A percentile compares a stretch with the other conserved stretches of the same genome.
Evolutionary conservation across 805 yeast genomes (phyloP).

Genomic region (Saccharomycopsis synnaedendra): DNA sequence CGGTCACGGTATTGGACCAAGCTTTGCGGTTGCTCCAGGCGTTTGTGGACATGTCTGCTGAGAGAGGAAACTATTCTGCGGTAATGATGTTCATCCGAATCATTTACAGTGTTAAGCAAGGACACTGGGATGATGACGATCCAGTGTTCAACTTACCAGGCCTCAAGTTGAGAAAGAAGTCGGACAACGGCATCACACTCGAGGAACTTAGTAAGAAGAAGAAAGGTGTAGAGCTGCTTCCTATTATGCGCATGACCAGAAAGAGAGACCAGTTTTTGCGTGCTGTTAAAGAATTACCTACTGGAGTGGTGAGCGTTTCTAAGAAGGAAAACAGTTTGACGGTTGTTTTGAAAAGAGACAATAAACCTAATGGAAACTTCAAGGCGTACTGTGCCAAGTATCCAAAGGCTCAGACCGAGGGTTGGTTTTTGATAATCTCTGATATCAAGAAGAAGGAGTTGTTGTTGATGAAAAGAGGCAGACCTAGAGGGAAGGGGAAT

Average conservation of each 20-base stretch:
- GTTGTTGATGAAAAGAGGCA: conserved; percentile 60
- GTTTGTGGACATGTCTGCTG: conserved; percentile 80
- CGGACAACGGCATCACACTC: background rate
- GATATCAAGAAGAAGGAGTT: conserved; percentile 43
- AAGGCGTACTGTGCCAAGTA: conserved; percentile 67
- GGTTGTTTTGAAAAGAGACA: conserved; percentile 44
- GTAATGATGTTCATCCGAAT: conserved; percentile 51
- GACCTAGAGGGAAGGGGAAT: conserved; percentile 31
- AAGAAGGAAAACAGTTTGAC: conserved; percentile 27
- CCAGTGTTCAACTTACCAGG: conserved; percentile 34
- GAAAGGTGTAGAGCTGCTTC: conserved; percentile 13
- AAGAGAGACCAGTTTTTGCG: conserved; percentile 34
- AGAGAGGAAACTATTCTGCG: conserved; percentile 57
- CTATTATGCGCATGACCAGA: conserved; percentile 31
- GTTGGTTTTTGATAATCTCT: conserved; percentile 73
- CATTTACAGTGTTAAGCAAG: conserved; percentile 85
- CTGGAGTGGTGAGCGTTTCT: conserved; percentile 32
- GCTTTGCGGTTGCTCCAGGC: conserved; percentile 91
- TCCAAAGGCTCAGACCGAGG: conserved; percentile 85
- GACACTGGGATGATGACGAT: conserved; percentile 75
- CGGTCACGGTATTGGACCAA: conserved; percentile 87
- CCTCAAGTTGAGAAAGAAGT: background rate
- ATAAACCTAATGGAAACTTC: conserved; percentile 42
- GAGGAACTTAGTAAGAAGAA: background rate
- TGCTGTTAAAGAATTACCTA: conserved; percentile 50